These are phyloP conservation scores for Lachancea sp. DNA, from an alignment of 805 yeast species.

Conservation along the genomic window DNA sequence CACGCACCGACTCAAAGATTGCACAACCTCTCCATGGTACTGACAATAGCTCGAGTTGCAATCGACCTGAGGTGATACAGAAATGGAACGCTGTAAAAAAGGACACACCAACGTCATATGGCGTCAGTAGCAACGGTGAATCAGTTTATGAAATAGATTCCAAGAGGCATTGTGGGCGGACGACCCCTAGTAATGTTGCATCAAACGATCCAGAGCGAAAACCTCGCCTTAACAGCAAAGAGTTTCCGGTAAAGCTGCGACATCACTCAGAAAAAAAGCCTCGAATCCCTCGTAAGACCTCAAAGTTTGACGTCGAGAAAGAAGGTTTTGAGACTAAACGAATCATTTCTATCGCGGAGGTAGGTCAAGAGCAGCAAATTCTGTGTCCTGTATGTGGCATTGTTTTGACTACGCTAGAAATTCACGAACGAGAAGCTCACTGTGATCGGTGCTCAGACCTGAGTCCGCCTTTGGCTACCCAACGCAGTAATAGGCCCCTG, in stretches of 20 bases:
- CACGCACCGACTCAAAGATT: no score
- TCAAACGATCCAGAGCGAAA: not conserved
- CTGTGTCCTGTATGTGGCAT: constrained; percentile 50
- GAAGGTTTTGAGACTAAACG: not conserved
- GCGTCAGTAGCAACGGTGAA: no score
- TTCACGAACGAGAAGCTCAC: constrained; percentile 45
- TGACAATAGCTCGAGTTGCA: no score
- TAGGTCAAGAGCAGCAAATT: constrained; percentile 6
- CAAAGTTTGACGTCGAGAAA: not conserved
- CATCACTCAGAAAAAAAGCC: not conserved
- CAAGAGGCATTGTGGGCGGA: no score
- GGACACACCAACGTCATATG: no score
- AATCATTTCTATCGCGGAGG: not conserved
- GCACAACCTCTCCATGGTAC: no score
- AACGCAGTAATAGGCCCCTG: constrained; percentile 34
- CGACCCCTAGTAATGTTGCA: no score
- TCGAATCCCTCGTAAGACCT: not conserved
- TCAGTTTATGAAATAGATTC: no score
- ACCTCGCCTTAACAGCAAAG: not conserved
- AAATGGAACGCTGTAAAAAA: no score
- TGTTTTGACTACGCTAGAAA: constrained; percentile 34
- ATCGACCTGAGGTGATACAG: no score
- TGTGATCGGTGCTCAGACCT: constrained; percentile 47
- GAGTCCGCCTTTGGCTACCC: constrained; percentile 8
- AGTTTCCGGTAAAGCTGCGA: not conserved